Evolutionary conservation across 2,329 filamentous ascomycete species (phyloP).

Genomic region (Aspergillus sp.): DNA sequence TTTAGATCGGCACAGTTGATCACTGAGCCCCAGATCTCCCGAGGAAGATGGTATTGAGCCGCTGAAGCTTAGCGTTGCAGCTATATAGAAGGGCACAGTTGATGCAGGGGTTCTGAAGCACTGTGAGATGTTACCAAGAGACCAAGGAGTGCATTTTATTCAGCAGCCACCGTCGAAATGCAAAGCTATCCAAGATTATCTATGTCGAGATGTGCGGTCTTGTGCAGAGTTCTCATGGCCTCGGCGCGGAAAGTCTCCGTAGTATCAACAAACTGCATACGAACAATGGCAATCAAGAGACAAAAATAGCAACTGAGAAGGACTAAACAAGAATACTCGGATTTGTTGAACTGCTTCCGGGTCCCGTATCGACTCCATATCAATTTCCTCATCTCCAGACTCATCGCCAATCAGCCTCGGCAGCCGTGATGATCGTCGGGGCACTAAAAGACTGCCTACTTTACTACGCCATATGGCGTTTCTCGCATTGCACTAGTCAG

Average conservation of each 20-base stretch:
- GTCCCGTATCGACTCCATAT: neutral
- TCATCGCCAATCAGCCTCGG: neutral
- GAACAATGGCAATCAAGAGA: neutral
- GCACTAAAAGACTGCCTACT: neutral
- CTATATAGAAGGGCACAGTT: neutral
- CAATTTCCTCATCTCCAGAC: neutral
- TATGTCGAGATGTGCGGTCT: no score
- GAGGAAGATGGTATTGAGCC: neutral
- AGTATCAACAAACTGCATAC: neutral
- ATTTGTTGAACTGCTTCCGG: neutral
- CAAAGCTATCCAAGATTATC: no score
- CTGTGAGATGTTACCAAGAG: no score
- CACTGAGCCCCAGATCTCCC: neutral
- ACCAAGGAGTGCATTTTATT: no score
- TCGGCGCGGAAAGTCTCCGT: no score
- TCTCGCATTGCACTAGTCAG: no score
- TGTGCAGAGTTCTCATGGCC: no score
- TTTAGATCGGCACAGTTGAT: neutral
- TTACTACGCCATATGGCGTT: neutral
- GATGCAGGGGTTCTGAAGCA: no score
- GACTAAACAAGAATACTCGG: neutral
- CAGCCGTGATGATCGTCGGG: neutral
- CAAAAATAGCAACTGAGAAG: neutral
- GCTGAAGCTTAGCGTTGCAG: neutral
- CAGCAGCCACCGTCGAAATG: no score